Evolutionary conservation across 345 rosid species (phyloP), one percentile per base, ranked within the genome.

Genomic region (Noccaea caerulescens): DNA sequence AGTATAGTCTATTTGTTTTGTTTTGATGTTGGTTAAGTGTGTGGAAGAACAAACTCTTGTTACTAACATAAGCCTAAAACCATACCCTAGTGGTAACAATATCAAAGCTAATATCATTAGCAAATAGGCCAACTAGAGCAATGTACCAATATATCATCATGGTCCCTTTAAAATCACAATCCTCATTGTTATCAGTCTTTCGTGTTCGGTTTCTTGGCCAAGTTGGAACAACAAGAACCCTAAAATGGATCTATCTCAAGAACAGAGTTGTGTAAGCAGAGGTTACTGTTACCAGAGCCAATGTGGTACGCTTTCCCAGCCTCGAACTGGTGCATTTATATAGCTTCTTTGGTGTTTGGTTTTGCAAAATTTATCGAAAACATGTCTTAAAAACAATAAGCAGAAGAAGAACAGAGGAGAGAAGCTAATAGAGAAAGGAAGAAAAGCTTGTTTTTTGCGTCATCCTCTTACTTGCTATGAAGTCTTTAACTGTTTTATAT

Each of bases 401-500:
- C n/a, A 8, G 44, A n/a, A 60, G 13, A 39, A 38, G 20, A 34
- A 42, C 41, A 66, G 39, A 36, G 27, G 6, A 45, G 67, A 20
- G 23, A 20, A 20, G 23, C 23, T 20, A 20, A 20, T 20, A 20
- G 23, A 20, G 23, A 20, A 20, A 20, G 23, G 23, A 20, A 20
- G 23, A 20, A 1, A 52, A 52, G 57, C 36, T 52, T 27, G 14
- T 25, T 67, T 67, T 13, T 68, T 57, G 45, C 56, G 46, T 13
- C 11, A 62, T 34, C 38, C 23, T 18, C 36, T 44, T 36, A 64
- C 50, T 44, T 36, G 54, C 50, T 54, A 34, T 63, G 55, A 55
- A 63, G 77, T 38, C 39, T 20, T 66, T 32, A 66, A 49, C n/a
- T 58, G 62, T 67, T 33, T 59, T 74, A 47, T 67, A 66, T 60